Base-by-base conservation (phyloP, 2,329 filamentous ascomycete genomes). In the Epichloe coenophiala region DNA sequence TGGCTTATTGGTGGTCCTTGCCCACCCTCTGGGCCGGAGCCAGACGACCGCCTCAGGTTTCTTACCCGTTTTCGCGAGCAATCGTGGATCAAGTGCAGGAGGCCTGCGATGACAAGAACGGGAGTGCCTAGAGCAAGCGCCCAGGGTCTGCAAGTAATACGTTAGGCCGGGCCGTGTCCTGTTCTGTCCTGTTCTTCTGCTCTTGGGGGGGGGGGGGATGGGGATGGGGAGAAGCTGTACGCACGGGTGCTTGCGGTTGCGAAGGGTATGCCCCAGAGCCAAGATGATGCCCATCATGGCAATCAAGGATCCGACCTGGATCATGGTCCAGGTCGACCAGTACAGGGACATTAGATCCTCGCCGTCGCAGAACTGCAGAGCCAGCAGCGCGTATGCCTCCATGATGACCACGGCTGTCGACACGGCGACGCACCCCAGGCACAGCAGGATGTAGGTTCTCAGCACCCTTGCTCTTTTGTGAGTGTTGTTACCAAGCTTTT, bases 251-350 rank as follows among this genome's bases (percentile, higher is more conserved):
- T 70, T 69, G 46, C 71, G 65, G 39, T 76, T 67, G 38, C 68
- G 67, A 8, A 79, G 58, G 3, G 71, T 68, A 54, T 80, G 74
- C 37, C 70, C 68, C 27, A 78, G 63, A 38, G 76, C 71, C 3
- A 81, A 64, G 43, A 77, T 71, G 53, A 81, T 75, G 31, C 78
- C 78, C 12, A 73, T 60, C 58, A 80, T 78, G 52, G 78, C 78
- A 37, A 80, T 78, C 53, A 78, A 64, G 2, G 75, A 75, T 5
- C 77, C 78, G 2, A 80, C 64, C 56, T 81, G 77, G 5, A 79
- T 65, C 69, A 78, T 76, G 21, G 75, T 77, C 75, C 77, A 81
- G 2, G 77, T 78, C 0, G 77, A 74, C 77, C 77, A 81, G 61
- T 79, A 80, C 0, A 81, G 64, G 1, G 72, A 71, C 64, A 80